Evolutionary conservation across 2,329 filamentous ascomycete species (phyloP), one percentile per base, ranked within the genome.

Genomic region (Mycocentrospora acerina): DNA sequence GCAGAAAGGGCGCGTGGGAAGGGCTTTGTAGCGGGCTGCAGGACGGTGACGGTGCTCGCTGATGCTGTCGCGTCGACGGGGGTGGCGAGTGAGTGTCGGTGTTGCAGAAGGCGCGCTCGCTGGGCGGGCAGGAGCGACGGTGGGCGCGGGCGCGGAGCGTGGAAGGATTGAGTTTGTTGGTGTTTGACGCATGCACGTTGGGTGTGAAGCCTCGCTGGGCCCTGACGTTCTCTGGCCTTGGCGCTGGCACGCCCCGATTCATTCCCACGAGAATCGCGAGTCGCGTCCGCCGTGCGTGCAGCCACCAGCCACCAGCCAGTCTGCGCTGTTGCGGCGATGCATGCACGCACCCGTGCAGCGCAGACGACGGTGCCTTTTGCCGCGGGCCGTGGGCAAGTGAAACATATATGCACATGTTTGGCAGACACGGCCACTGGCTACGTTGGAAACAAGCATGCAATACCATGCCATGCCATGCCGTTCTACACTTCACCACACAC

Each of bases 61-160:
- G 31, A 30, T 24, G 46, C 35, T 42, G 29, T 35, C 41, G 50
- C 47, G 37, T 45, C 29, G 45, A 36, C 24, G 29, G n/a, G n/a
- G n/a, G n/a, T n/a, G n/a, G n/a, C n/a, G n/a, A n/a, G n/a, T n/a
- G n/a, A n/a, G n/a, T n/a, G n/a, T n/a, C 30, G 32, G 36, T 32
- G 35, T 29, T 41, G 36, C 39, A 42, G 46, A 35, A 35, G 43
- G 44, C 41, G 50, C 46, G 44, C 28, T 44, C 26, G 30, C 27
- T 34, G 26, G 39, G 42, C 33, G 35, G 32, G 7, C 25, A 29
- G 11, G 16, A 17, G 16, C 9, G 35, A 14, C 28, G 40, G 39
- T 40, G 41, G 37, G 11, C 19, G 31, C 19, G 32, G 18, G 45
- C 42, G 45, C 39, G 39, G 29, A n/a, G 37, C 15, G 22, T 29